These are phyloP conservation scores for Wickerhamomyces bovis DNA, from an alignment of 805 yeast species.

Conservation along the genomic window DNA sequence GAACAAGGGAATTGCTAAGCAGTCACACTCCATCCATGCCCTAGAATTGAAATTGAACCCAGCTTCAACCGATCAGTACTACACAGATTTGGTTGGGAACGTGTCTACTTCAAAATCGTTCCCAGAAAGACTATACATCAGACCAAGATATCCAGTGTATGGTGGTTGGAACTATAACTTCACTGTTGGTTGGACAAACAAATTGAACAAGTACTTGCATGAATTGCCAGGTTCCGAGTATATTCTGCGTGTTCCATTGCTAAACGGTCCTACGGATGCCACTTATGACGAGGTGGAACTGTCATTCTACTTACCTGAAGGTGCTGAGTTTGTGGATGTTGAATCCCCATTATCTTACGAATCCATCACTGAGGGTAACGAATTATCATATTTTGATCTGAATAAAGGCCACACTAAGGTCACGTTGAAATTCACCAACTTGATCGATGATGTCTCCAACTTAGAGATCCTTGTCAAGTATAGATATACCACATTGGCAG, in stretches of 20 bases:
- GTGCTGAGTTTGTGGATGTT: constrained; percentile 55
- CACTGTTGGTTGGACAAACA: constrained; percentile 88
- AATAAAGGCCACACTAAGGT: constrained; percentile 73
- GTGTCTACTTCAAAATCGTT: constrained; percentile 65
- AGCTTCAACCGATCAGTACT: constrained; percentile 61
- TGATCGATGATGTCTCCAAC: constrained; percentile 62
- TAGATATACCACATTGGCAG: constrained; percentile 45
- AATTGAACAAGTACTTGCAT: constrained; percentile 47
- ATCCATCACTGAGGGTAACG: constrained; percentile 23
- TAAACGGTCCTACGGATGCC: constrained; percentile 68
- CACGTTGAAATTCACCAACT: constrained; percentile 48
- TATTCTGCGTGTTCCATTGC: constrained; percentile 59
- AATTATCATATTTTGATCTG: constrained; percentile 66
- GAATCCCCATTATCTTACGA: constrained; percentile 47
- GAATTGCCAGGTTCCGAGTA: constrained; percentile 35
- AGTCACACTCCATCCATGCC: constrained; percentile 54
- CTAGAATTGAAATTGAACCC: constrained; percentile 51
- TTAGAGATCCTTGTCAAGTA: constrained; percentile 58
- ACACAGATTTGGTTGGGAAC: constrained; percentile 86
- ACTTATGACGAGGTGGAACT: constrained; percentile 57
- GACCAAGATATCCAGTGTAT: constrained; percentile 89
- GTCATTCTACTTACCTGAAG: constrained; percentile 79
- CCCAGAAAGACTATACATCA: constrained; percentile 42
- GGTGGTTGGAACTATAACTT: constrained; percentile 97
- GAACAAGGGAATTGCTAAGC: constrained; percentile 41